These are phyloP conservation scores for Cutaneotrichosporon sp. DNA, from an alignment of 1,284 basidiomycete species.

Conservation along the genomic window DNA sequence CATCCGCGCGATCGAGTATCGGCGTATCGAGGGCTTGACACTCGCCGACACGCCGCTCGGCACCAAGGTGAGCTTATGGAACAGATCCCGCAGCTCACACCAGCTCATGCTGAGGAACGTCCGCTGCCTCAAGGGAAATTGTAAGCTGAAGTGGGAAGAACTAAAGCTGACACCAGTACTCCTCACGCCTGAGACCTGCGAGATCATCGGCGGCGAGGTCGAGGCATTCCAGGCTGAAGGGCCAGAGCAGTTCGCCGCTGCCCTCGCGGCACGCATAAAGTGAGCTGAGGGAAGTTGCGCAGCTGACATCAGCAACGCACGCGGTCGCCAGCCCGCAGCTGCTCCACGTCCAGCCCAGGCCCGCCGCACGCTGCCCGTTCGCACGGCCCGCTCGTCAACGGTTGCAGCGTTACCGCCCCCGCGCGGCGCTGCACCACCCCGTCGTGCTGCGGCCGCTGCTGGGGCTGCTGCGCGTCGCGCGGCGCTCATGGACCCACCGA, in stretches of 20 bases:
- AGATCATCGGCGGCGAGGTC: constrained; percentile 40
- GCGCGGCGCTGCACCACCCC: constrained; percentile 6
- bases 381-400: background rate
- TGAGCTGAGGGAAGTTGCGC: constrained; percentile 14
- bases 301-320: constrained; percentile 27
- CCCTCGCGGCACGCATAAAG: constrained; percentile 30
- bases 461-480: constrained; percentile 21
- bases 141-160: constrained; percentile 14
- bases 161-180: constrained; percentile 31
- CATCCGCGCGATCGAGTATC: constrained; percentile 49
- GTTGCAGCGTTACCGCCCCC: constrained; percentile 1
- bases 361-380: background rate
- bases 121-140: constrained; percentile 28
- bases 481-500: constrained; percentile 13
- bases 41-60: constrained; percentile 51
- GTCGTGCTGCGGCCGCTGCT: constrained; percentile 6
- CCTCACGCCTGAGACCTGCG: constrained; percentile 41
- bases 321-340: constrained; percentile 2
- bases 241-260: constrained; percentile 35
- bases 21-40: constrained; percentile 33
- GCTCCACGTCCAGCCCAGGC: background rate
- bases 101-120: constrained; percentile 48
- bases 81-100: background rate
- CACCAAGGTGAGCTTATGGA: constrained; percentile 36
- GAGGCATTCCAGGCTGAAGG: constrained; percentile 44